Conservation (phyloP, 2,329 filamentous ascomycete species). For the Graphilbum sp. region DNA sequence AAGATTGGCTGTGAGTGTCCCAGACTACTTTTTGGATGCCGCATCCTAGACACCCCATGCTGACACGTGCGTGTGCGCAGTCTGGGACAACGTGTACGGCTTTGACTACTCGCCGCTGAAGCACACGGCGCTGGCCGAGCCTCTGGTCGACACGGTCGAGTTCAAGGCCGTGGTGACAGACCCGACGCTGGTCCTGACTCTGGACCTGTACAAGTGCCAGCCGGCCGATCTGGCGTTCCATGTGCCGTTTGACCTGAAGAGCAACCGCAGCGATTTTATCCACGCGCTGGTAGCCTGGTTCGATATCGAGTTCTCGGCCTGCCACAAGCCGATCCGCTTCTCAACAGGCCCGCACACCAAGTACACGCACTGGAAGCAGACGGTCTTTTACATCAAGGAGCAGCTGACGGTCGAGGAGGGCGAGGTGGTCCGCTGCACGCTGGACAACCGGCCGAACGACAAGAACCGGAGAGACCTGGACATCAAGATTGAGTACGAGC, state of each 20-base stretch:
- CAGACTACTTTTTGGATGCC: too few relatives aligned
- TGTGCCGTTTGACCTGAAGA: slow-evolving; percentile 57
- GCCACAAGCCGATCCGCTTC: slow-evolving; percentile 96
- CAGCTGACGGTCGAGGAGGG: slow-evolving; percentile 81
- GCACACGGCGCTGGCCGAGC: slow-evolving; percentile 82
- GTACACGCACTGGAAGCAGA: slow-evolving; percentile 99
- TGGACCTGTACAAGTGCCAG: slow-evolving; percentile 87
- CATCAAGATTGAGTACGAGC: slow-evolving; percentile 69
- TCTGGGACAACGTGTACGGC: slow-evolving; percentile 99
- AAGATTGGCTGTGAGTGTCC: slow-evolving; percentile 92
- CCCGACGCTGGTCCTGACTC: slow-evolving; percentile 64
- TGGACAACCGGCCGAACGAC: slow-evolving; percentile 76
- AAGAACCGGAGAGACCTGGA: slow-evolving; percentile 94
- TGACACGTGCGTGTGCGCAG: slow-evolving; percentile 29
- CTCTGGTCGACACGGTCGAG: slow-evolving; percentile 93
- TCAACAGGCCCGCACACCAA: slow-evolving; percentile 95
- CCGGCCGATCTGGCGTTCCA: slow-evolving; percentile 71
- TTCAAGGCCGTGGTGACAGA: slow-evolving; percentile 95
- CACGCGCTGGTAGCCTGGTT: slow-evolving; percentile 98
- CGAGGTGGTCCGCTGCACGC: slow-evolving; percentile 57
- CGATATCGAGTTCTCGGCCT: slow-evolving; percentile 95
- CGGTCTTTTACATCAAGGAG: slow-evolving; percentile 92
- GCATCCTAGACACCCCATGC: too few relatives aligned
- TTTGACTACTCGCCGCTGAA: slow-evolving; percentile 95
- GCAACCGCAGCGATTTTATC: slow-evolving; percentile 81